Evolutionary conservation across 2,329 filamentous ascomycete species (phyloP).

Genomic region (Talaromyces amestolkiae): DNA sequence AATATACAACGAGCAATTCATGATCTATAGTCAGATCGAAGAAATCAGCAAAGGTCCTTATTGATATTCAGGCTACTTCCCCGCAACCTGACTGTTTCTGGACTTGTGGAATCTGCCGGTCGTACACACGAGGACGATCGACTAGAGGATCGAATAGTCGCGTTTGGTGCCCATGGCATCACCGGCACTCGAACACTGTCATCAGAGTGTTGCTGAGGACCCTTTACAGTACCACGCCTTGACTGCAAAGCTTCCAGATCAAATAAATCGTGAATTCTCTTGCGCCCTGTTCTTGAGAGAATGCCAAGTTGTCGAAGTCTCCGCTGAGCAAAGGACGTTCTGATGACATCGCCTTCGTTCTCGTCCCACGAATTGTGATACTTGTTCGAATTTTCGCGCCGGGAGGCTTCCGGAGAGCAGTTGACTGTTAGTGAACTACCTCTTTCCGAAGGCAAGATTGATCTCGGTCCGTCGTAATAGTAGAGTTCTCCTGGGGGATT

Average conservation of each 20-base stretch:
- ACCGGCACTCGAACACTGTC: conserved; percentile 22
- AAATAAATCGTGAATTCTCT: conserved; percentile 24
- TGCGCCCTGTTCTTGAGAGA: conserved; percentile 20
- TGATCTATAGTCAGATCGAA: not conserved
- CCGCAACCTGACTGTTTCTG: not conserved
- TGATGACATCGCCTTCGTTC: conserved; percentile 6
- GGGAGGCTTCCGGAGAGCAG: not conserved
- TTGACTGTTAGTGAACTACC: not conserved
- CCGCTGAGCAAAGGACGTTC: conserved; percentile 13
- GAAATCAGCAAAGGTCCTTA: not conserved
- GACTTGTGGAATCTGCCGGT: not conserved
- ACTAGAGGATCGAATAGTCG: conserved; percentile 18
- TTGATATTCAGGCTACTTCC: not conserved
- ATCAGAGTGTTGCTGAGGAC: not conserved
- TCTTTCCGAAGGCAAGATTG: not conserved
- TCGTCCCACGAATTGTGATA: conserved; percentile 8
- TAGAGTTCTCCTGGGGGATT: conserved; percentile 17
- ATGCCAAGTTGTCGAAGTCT: conserved; percentile 20
- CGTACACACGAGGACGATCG: not conserved
- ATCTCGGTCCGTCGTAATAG: conserved; percentile 16
- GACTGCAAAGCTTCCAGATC: conserved; percentile 23
- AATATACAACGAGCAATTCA: not conserved
- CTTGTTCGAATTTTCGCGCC: not conserved
- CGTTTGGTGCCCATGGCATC: conserved; percentile 25
- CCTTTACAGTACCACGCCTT: not conserved